Conservation (phyloP, 2,329 filamentous ascomycete genomes). For the Rhynchosporium secalis region DNA sequence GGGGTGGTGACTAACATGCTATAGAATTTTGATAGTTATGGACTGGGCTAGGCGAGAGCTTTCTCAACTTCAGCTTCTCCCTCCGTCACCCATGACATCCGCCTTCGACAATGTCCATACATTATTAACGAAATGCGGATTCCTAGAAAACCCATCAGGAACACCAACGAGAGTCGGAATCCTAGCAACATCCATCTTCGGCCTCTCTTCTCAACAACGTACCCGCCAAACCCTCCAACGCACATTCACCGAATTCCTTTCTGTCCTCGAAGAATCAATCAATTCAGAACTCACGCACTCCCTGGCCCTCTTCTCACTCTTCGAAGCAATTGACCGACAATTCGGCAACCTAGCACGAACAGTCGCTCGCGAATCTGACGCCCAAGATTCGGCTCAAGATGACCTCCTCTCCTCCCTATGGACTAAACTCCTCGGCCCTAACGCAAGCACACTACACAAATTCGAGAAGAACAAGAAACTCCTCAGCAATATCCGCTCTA, state of each 20-base stretch:
- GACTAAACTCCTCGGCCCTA: conserved; percentile 79
- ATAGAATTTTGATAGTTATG: conserved; percentile 87
- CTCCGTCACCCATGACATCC: conserved; percentile 64
- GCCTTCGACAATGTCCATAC: conserved; percentile 83
- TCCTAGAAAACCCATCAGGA: conserved; percentile 56
- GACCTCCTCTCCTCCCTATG: conserved; percentile 83
- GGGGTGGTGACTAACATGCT: conserved; percentile 26
- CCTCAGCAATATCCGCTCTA: conserved; percentile 74
- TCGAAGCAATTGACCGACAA: conserved; percentile 86
- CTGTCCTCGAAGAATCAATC: conserved; percentile 86
- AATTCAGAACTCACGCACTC: conserved; percentile 79
- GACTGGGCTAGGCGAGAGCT: conserved; percentile 92
- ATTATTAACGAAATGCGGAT: conserved; percentile 64
- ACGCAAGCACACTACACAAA: conserved; percentile 75
- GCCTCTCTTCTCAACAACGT: conserved; percentile 76
- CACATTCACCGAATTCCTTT: conserved; percentile 84
- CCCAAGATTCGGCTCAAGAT: conserved; percentile 76
- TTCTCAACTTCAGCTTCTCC: conserved; percentile 62
- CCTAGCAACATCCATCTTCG: conserved; percentile 72
- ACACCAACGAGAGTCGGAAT: conserved; percentile 67
- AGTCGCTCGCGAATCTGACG: conserved; percentile 79
- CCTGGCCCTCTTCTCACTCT: conserved; percentile 80
- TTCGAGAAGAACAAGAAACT: conserved; percentile 88
- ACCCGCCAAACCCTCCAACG: conserved; percentile 79
- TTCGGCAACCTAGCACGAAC: conserved; percentile 85